These are phyloP conservation scores for Nelumbo lutea DNA, from an alignment of 164 flowering plant genomes.

Conservation along the genomic window DNA sequence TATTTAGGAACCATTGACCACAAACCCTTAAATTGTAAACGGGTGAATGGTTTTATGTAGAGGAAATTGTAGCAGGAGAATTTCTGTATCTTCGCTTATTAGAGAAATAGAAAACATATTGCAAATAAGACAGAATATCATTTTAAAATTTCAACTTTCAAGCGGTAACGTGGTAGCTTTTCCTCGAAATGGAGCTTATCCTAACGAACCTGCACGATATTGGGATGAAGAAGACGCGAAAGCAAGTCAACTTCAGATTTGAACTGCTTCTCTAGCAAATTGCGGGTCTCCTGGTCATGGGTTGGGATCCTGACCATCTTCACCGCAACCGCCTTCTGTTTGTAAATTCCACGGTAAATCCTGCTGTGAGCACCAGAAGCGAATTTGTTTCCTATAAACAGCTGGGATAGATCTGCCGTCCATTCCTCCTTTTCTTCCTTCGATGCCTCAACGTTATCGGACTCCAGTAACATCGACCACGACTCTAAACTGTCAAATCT, in stretches of 20 bases:
- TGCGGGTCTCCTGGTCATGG: slow-evolving; percentile 64
- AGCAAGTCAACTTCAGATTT: slow-evolving; percentile 86
- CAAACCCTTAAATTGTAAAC: too few relatives aligned
- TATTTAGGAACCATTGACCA: neutral
- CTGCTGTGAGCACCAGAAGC: slow-evolving; percentile 95
- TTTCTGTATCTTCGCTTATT: neutral
- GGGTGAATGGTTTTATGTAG: neutral
- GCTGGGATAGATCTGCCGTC: slow-evolving; percentile 91
- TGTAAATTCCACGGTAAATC: slow-evolving; percentile 89
- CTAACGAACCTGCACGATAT: slow-evolving; percentile 71
- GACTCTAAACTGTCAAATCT: slow-evolving; percentile 92
- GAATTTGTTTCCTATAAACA: slow-evolving; percentile 92
- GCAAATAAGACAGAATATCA: too few relatives aligned
- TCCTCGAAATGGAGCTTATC: neutral
- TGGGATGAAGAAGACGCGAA: slow-evolving; percentile 83
- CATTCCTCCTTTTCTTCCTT: slow-evolving; percentile 74
- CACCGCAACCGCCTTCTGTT: slow-evolving; percentile 95
- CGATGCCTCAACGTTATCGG: slow-evolving; percentile 63
- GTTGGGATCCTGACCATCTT: slow-evolving; percentile 88
- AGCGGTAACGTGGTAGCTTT: too few relatives aligned
- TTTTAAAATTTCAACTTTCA: too few relatives aligned
- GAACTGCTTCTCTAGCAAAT: slow-evolving; percentile 71
- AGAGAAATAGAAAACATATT: too few relatives aligned
- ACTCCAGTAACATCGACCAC: slow-evolving; percentile 91
- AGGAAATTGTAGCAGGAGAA: neutral